Evolutionary conservation across 2,329 filamentous ascomycete genomes (phyloP).

Genomic region (Chaetomium globosum): DNA sequence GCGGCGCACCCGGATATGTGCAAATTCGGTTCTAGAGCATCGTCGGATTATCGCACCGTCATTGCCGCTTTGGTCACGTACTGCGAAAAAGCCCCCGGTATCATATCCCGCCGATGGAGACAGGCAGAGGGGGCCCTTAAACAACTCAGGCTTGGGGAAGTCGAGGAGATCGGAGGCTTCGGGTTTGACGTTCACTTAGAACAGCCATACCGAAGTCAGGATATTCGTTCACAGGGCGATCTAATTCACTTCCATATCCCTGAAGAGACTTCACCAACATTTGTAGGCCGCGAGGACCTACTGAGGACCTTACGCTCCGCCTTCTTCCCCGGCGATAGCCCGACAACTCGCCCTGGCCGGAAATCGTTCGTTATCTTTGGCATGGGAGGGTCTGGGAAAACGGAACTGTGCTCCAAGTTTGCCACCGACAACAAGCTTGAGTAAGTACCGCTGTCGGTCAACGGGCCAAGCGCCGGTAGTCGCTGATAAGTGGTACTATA

Average conservation of each 20-base stretch:
- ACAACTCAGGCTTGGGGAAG: conserved; percentile 12
- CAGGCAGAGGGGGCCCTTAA: conserved; percentile 11
- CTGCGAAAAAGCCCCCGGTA: conserved; percentile 12
- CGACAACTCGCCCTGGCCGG: background rate
- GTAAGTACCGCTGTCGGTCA: too few relatives aligned
- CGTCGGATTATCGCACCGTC: conserved; percentile 11
- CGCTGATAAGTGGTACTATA: background rate
- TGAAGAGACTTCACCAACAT: conserved; percentile 6
- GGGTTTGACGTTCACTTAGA: conserved; percentile 7
- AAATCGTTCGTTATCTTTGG: too few relatives aligned
- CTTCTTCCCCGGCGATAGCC: conserved; percentile 9
- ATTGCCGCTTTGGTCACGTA: conserved; percentile 8
- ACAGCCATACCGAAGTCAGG: conserved; percentile 12
- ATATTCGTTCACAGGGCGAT: background rate
- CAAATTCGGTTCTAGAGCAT: conserved; percentile 7
- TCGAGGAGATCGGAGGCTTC: conserved; percentile 10
- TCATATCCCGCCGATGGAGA: conserved; percentile 14
- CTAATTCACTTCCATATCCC: conserved; percentile 5
- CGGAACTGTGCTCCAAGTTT: too few relatives aligned
- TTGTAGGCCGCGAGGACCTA: background rate
- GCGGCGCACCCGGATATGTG: conserved; percentile 12
- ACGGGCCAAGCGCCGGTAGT: too few relatives aligned
- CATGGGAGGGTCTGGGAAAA: too few relatives aligned
- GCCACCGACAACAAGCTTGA: too few relatives aligned
- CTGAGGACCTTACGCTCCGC: background rate